Percentiles rank a stretch among this genome's conserved stretches.
These are phyloP conservation scores for Biscutella laevigata DNA, from an alignment of 441 rosid genomes.

Conservation along the genomic window DNA sequence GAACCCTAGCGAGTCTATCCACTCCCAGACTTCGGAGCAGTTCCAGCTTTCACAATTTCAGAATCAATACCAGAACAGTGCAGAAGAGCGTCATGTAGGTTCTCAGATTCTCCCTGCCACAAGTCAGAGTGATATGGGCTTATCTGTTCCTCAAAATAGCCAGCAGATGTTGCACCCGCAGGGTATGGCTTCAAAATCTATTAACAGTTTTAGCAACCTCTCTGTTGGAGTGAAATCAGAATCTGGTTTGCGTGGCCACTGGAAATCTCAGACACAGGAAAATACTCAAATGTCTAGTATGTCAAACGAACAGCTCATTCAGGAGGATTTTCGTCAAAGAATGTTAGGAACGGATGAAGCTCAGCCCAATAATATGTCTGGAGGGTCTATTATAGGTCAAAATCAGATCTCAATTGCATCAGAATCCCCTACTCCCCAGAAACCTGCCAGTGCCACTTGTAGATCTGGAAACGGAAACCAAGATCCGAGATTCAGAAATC, in stretches of 20 bases:
- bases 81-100: slow-evolving; percentile 46
- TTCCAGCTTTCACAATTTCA: slow-evolving; percentile 59
- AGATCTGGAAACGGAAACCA: slow-evolving; percentile 55
- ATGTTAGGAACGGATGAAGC: slow-evolving; percentile 73
- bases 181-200: slow-evolving; percentile 51
- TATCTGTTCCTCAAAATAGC: slow-evolving; percentile 50
- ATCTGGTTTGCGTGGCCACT: slow-evolving; percentile 45
- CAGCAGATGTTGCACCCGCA: slow-evolving; percentile 63
- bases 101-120: slow-evolving; percentile 42
- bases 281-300: slow-evolving; percentile 37
- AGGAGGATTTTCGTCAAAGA: slow-evolving; percentile 75
- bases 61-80: slow-evolving; percentile 59
- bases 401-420: slow-evolving; percentile 35
- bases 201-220: slow-evolving; percentile 42
- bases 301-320: slow-evolving; percentile 55
- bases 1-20: slow-evolving; percentile 43
- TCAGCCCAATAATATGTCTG: slow-evolving; percentile 62
- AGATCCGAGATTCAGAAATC: slow-evolving; percentile 69
- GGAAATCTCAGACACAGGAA: slow-evolving; percentile 62
- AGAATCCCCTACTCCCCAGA: slow-evolving; percentile 43
- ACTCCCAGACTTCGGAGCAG: slow-evolving; percentile 55
- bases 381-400: slow-evolving; percentile 48
- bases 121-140: slow-evolving; percentile 42
- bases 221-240: slow-evolving; percentile 52
- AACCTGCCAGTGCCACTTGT: slow-evolving; percentile 34